Percentiles rank a stretch among this genome's conserved stretches.
Conservation (phyloP, 2,329 filamentous ascomycete species). For the Colletotrichum lini region DNA sequence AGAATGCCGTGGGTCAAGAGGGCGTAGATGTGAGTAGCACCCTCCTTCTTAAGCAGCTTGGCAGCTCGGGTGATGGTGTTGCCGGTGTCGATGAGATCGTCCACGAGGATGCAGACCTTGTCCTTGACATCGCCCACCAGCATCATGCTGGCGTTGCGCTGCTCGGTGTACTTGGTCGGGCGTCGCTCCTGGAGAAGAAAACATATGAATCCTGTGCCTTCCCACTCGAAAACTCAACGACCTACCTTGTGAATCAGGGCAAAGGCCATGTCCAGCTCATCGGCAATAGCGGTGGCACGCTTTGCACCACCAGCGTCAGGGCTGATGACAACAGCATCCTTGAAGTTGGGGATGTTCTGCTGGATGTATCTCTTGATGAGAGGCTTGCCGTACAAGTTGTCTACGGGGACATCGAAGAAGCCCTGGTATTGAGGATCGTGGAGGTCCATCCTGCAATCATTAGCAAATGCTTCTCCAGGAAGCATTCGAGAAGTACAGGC, state of each 20-base stretch:
- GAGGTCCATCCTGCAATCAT: conserved; percentile 79
- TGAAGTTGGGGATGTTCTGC: conserved; percentile 86
- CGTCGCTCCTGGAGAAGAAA: conserved; percentile 78
- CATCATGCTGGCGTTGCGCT: conserved; percentile 96
- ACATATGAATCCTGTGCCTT: conserved; percentile 14
- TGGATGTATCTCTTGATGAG: conserved; percentile 80
- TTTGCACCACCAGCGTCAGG: conserved; percentile 98
- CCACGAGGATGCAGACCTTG: conserved; percentile 89
- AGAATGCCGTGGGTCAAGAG: conserved; percentile 95
- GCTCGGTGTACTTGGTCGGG: conserved; percentile 88
- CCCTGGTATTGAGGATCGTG: conserved; percentile 98
- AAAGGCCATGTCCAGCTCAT: conserved; percentile 93
- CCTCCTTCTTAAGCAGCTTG: conserved; percentile 96
- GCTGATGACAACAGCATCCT: conserved; percentile 91
- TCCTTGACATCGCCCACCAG: conserved; percentile 88
- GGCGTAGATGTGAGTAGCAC: conserved; percentile 91
- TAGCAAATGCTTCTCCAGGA: conserved; percentile 44
- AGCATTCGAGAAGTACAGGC: conserved; percentile 29
- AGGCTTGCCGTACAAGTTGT: conserved; percentile 93
- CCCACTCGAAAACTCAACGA: not conserved
- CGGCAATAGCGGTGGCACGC: conserved; percentile 94
- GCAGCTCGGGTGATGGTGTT: conserved; percentile 98
- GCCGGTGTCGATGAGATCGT: conserved; percentile 94
- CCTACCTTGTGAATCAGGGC: conserved; percentile 97
- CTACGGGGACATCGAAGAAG: conserved; percentile 98